Percentiles rank a stretch among this genome's conserved stretches.
Evolutionary conservation across 495 filamentous ascomycete genomes (phyloP).

Genomic region (Xanthoparmelia taractica): DNA sequence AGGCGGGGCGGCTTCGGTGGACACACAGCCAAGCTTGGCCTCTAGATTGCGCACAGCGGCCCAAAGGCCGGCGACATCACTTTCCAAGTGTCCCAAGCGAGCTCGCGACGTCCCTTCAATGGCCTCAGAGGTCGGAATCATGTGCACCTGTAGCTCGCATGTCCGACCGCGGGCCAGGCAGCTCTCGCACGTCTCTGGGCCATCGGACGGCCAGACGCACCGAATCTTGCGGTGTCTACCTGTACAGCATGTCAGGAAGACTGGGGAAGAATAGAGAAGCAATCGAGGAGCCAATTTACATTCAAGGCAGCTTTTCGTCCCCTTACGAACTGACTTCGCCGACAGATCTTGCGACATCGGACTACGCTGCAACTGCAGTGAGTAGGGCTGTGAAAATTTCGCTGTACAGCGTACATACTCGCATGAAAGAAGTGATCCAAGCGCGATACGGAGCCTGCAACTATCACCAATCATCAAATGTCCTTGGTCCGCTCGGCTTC

Average conservation of each 20-base stretch:
- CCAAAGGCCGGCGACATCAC: slow-evolving; percentile 24
- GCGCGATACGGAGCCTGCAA: background rate
- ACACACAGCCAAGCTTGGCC: slow-evolving; percentile 21
- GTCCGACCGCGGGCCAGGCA: slow-evolving; percentile 27
- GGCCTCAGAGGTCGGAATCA: slow-evolving; percentile 17
- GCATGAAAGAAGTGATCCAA: background rate
- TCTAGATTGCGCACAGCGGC: slow-evolving; percentile 23
- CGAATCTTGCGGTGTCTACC: slow-evolving; percentile 31
- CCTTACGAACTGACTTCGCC: slow-evolving; percentile 27
- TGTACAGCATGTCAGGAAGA: slow-evolving; percentile 9
- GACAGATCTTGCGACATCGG: slow-evolving; percentile 5
- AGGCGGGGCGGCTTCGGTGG: background rate
- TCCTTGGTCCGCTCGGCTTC: background rate
- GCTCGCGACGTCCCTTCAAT: slow-evolving; percentile 22
- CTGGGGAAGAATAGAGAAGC: background rate
- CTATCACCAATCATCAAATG: background rate
- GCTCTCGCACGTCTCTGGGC: slow-evolving; percentile 24
- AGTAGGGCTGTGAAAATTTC: background rate
- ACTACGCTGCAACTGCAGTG: background rate
- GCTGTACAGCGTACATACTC: background rate
- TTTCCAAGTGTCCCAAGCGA: slow-evolving; percentile 28
- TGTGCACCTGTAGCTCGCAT: slow-evolving; percentile 27
- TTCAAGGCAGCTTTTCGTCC: slow-evolving; percentile 37
- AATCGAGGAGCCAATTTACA: slow-evolving; percentile 26
- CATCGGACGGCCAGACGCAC: slow-evolving; percentile 25